Base-by-base conservation (phyloP, 2,329 filamentous ascomycete species). In the Ilyonectria sp. region DNA sequence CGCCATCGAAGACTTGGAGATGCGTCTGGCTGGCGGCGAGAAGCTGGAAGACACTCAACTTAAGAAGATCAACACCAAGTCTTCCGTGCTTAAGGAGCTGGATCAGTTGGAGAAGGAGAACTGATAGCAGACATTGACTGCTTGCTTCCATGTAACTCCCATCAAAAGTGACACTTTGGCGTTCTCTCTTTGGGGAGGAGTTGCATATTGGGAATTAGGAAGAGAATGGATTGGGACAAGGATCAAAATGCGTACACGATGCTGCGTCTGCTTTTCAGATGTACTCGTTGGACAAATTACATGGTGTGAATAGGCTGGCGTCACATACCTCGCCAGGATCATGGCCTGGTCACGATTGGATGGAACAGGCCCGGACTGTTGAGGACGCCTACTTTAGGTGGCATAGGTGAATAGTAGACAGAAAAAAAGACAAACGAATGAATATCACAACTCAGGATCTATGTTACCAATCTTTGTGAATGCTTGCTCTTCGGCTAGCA, bases 41-140 rank as follows among this genome's bases (percentile, higher is more conserved):
- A 98, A 98, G 87, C 85, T 99, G 68, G 96, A 99, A 84, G 95
- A 98, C 78, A 99, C 96, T 35, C 96, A 99, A 84, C 91, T 99
- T 82, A 97, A 97, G 87, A 99, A 99, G 89, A 99, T 99, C 75
- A 89, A 90, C 63, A 98, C 94, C 23, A 97, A 98, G 85, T 86
- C 91, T 55, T 83, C 88, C 17, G 95, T 99, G 65, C 86, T 95
- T 69, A 94, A 92, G 82, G 96, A 99, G 83, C 84, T 99, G 67
- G 89, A 92, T 53, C 84, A 81, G 8, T 79, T 95, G 60, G 79
- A 79, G 70, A 75, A 68, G 65, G 79, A 80, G 47, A 70, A 72
- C 53, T 76, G 72, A 57, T 49, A 50, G 57, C 31, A 33, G 33
- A 23, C 23, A 11, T 35, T n/a, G 23, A 26, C 57, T 23, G 19